These are phyloP conservation scores for Erythrobasidium yunnanense DNA, from an alignment of 768 basidiomycete genomes.

Conservation along the genomic window DNA sequence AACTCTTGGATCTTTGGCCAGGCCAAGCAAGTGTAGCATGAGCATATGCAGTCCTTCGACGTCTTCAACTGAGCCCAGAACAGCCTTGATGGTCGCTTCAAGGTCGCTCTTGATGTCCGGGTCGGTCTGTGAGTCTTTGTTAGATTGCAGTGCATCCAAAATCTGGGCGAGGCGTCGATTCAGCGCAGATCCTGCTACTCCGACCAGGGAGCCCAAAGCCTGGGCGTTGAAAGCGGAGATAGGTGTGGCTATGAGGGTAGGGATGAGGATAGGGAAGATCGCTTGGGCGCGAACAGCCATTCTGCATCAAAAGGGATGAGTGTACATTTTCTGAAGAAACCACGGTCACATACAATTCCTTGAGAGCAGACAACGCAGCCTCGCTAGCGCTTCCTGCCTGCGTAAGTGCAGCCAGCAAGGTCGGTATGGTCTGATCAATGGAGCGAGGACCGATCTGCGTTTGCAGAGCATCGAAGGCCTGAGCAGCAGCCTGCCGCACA, in stretches of 20 bases:
- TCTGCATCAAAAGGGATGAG: slow-evolving; percentile 21
- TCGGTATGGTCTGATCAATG: slow-evolving; percentile 93
- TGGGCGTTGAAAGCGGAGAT: slow-evolving; percentile 93
- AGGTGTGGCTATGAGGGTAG: slow-evolving; percentile 75
- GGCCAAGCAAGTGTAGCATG: slow-evolving; percentile 77
- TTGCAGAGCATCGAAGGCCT: slow-evolving; percentile 80
- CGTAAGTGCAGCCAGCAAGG: slow-evolving; percentile 78
- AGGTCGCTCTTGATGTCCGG: slow-evolving; percentile 63
- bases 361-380: slow-evolving; percentile 82
- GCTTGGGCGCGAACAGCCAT: slow-evolving; percentile 76
- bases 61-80: slow-evolving; percentile 70
- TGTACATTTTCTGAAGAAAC: neutral
- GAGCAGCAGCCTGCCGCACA: slow-evolving; percentile 81
- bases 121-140: slow-evolving; percentile 54
- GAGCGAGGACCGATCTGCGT: slow-evolving; percentile 79
- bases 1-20: slow-evolving; percentile 68
- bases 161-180: slow-evolving; percentile 72
- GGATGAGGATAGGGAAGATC: slow-evolving; percentile 94
- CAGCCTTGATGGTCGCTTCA: slow-evolving; percentile 60
- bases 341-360: slow-evolving; percentile 67
- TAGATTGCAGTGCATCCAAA: slow-evolving; percentile 65
- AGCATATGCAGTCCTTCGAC: slow-evolving; percentile 77
- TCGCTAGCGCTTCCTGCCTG: slow-evolving; percentile 90
- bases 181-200: slow-evolving; percentile 82
- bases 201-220: slow-evolving; percentile 78